Conservation (phyloP, 2,329 filamentous ascomycete species). For the Juglanconis oblonga region DNA sequence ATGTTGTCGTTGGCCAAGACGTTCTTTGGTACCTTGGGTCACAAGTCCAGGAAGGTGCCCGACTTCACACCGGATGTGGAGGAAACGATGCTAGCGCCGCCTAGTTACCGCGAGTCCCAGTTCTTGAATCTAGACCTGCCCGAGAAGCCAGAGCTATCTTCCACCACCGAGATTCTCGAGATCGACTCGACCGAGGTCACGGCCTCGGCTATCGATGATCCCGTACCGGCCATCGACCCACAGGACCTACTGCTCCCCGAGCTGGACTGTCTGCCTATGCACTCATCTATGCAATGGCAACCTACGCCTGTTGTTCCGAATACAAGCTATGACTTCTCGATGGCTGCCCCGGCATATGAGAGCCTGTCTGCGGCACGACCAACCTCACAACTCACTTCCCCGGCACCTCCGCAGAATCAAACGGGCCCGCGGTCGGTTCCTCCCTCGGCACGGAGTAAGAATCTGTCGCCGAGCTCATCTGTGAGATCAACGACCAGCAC, state of each 20-base stretch:
- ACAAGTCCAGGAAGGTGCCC: constrained; percentile 41
- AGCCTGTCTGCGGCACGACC: not conserved
- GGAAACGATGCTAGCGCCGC: constrained; percentile 32
- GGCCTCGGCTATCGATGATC: constrained; percentile 10
- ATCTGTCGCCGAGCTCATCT: constrained; percentile 45
- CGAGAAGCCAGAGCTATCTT: constrained; percentile 41
- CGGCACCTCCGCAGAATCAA: constrained; percentile 7
- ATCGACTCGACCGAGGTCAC: constrained; percentile 47
- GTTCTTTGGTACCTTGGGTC: constrained; percentile 52
- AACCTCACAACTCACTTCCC: not conserved
- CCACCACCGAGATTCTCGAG: constrained; percentile 47
- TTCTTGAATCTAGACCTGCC: constrained; percentile 33
- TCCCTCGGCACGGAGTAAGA: constrained; percentile 34
- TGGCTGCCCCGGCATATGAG: constrained; percentile 4
- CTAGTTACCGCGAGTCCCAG: constrained; percentile 43
- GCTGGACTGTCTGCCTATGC: constrained; percentile 25
- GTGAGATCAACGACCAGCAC: constrained; percentile 45
- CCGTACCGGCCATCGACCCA: constrained; percentile 28
- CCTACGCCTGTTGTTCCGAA: constrained; percentile 18
- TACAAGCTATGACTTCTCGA: not conserved
- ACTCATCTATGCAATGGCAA: constrained; percentile 28
- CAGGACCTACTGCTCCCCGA: constrained; percentile 29
- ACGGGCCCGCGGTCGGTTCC: constrained; percentile 20
- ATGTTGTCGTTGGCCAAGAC: constrained; percentile 52
- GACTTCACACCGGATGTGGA: constrained; percentile 29